Conservation (phyloP, 2,329 filamentous ascomycete species). For the Stemphylium lycopersici region DNA sequence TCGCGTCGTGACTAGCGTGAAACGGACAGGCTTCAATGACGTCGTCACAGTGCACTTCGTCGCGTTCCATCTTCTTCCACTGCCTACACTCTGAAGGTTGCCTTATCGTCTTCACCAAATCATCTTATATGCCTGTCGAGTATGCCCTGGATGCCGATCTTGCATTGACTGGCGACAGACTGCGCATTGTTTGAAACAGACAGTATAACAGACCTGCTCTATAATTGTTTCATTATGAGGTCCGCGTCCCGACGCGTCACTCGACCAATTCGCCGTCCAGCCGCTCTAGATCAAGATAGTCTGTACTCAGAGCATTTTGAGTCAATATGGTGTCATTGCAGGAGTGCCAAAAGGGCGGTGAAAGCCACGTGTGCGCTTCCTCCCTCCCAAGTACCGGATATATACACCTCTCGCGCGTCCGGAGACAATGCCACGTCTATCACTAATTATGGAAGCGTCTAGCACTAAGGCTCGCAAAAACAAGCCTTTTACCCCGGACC, state of each 20-base stretch:
- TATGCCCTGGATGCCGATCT: too few species aligned
- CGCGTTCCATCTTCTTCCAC: background rate
- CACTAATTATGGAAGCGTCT: background rate
- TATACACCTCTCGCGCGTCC: constrained; percentile 8
- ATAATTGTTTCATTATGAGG: constrained; percentile 6
- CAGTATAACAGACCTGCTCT: background rate
- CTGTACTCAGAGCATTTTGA: background rate
- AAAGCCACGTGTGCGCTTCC: background rate
- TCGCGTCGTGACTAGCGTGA: background rate
- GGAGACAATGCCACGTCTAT: background rate
- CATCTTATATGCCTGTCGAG: background rate
- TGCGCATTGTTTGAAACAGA: background rate
- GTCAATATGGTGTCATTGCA: background rate
- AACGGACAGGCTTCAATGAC: background rate
- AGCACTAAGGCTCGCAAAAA: constrained; percentile 2
- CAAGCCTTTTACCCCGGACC: constrained; percentile 22
- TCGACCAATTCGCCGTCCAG: background rate
- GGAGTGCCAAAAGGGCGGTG: background rate
- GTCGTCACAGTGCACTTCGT: background rate
- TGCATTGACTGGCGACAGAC: background rate
- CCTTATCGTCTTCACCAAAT: background rate
- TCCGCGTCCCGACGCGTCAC: background rate
- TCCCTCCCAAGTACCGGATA: background rate
- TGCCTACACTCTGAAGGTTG: background rate
- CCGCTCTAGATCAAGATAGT: background rate